Base-by-base conservation (phyloP, 1,139 yeast genomes). In the Hyphopichia khmerensis region DNA sequence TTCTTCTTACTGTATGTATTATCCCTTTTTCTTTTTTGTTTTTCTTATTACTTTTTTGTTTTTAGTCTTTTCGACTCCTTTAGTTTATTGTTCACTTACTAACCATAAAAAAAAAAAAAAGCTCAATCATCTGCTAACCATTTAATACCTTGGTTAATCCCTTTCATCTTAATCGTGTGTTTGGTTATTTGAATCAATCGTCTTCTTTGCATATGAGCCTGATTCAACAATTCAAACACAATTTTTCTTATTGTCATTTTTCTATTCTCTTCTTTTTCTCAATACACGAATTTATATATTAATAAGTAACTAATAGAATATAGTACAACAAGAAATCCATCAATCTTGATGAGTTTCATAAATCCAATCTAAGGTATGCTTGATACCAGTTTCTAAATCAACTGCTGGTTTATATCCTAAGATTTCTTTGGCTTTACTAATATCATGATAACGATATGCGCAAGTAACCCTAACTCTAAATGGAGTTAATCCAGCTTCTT, bases 371-470 rank as follows among this genome's bases (percentile, higher is more conserved):
- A 90, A 72, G 2, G 97, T 90, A 49, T 77, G 77, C 47, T 74
- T 73, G 51, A 93, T 88, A 42, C 97, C 99, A 43, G 85, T 81
- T 58, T 88, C 95, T 38, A 93, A 70, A 43, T 75, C 84, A 45
- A 90, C 95, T 19, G 77, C 78, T 27, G 99, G 99, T 48, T 71
- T 68, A 62, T 95, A 95, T 0, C 86, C 96, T 46, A 95, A 72
- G 23, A 85, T 50, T 7, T 66, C 63, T 57, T 89, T 90, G 4
- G 99, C 99, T 64, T 89, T 91, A 26, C 87, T 59, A 47, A 95
- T 91, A 60, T 91, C 89, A 62, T 93, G 97, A 62, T 93, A 95
- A 63, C 99, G 84, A 49, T 80, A 82, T n/a, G 99, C 98, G 65
- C 97, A 89, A 16, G 90, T 91, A 44, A 93, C 83, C 53, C 82